phyloP scores from a whole-genome alignment of 2,329 filamentous ascomycete genomes.

The Aspergillus amoenus region DNA sequence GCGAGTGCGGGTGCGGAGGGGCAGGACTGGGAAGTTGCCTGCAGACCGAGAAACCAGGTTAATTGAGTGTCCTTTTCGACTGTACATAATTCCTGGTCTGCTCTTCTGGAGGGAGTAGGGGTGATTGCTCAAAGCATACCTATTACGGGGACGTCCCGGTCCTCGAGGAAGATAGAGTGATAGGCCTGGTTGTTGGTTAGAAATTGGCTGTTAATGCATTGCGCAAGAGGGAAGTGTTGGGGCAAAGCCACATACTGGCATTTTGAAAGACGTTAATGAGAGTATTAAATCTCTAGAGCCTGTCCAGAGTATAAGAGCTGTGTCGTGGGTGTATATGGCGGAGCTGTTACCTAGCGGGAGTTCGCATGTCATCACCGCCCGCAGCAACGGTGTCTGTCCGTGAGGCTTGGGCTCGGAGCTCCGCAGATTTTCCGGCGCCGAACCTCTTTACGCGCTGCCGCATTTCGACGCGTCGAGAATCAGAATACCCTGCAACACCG shows the following conservation, averaged over 20 bases:
- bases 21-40: conserved; percentile 93
- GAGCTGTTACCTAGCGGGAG: conserved; percentile 19
- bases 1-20: conserved; percentile 89
- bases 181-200: conserved; percentile 67
- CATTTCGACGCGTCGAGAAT: conserved; percentile 30
- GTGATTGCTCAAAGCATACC: conserved; percentile 41
- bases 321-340: conserved; percentile 13
- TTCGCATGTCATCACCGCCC: conserved; percentile 11
- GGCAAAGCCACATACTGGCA: conserved; percentile 44
- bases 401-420: conserved; percentile 27
- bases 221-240: background rate
- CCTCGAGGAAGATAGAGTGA: conserved; percentile 92
- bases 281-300: conserved; percentile 20
- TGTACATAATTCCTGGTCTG: background rate
- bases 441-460: conserved; percentile 42
- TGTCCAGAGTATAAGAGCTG: conserved; percentile 19
- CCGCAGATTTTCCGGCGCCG: conserved; percentile 39
- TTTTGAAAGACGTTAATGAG: conserved; percentile 29
- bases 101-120: background rate
- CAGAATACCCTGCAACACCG: conserved; percentile 4
- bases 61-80: background rate
- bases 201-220: background rate
- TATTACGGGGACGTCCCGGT: conserved; percentile 67
- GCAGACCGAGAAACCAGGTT: conserved; percentile 33
- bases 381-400: conserved; percentile 4